phyloP scores from a whole-genome alignment of 495 filamentous ascomycete genomes.

The Parmelia sp. region DNA sequence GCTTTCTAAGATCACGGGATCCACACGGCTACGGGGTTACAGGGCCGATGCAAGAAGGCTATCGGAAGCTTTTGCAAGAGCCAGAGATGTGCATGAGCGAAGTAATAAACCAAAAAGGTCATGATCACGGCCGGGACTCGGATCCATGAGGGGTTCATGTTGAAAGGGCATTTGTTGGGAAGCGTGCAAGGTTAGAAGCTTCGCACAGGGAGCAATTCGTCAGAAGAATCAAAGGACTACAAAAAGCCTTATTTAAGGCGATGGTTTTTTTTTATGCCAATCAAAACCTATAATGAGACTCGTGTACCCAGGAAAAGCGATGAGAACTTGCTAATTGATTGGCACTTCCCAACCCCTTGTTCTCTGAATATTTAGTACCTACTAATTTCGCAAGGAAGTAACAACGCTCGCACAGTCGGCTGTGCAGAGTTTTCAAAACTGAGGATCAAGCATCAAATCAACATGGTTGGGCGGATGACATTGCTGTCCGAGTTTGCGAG shows the following conservation, averaged over 20 bases:
- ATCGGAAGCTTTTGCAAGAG: slow-evolving; percentile 17
- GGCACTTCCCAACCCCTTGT: not conserved
- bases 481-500: not conserved
- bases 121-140: not conserved
- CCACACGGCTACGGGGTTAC: slow-evolving; percentile 39
- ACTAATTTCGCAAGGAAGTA: not conserved
- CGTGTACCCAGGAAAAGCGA: not conserved
- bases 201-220: no score
- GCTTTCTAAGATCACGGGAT: slow-evolving; percentile 67
- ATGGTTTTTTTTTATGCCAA: not conserved
- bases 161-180: not conserved
- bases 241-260: not conserved
- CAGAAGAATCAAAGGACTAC: not conserved
- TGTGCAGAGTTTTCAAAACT: no score
- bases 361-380: not conserved
- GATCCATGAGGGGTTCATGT: not conserved
- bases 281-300: not conserved
- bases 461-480: not conserved
- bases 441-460: no score
- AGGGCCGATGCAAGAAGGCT: slow-evolving; percentile 13
- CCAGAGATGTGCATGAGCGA: slow-evolving; percentile 22
- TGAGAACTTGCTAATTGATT: not conserved
- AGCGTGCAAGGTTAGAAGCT: not conserved
- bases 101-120: slow-evolving; percentile 7
- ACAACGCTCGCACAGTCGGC: not conserved